Conservation (phyloP, 1,284 basidiomycete genomes). For the Cryptococcus sp. region DNA sequence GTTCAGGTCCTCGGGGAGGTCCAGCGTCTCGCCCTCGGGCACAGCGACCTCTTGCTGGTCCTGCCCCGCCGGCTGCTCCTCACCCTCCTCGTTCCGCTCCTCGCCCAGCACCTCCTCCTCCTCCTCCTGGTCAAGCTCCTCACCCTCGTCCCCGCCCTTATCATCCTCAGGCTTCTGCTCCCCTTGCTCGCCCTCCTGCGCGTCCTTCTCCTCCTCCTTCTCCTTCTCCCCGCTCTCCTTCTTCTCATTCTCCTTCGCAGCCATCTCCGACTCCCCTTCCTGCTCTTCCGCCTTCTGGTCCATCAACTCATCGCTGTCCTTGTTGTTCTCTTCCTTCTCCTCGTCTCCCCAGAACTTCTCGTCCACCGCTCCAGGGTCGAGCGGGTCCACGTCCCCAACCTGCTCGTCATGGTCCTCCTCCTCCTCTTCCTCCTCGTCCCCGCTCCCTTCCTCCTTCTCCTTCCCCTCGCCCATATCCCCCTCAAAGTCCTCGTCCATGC, state of each 20-base stretch:
- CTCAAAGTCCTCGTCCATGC: constrained; percentile 62
- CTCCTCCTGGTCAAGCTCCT: constrained; percentile 26
- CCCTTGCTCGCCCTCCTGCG: constrained; percentile 32
- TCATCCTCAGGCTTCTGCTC: constrained; percentile 45
- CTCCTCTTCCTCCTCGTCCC: constrained; percentile 58
- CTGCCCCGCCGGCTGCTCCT: constrained; percentile 51
- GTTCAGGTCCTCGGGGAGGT: constrained; percentile 79
- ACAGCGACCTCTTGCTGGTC: constrained; percentile 64
- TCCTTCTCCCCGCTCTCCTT: constrained; percentile 44
- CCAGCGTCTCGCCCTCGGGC: constrained; percentile 71
- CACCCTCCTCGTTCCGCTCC: constrained; percentile 47
- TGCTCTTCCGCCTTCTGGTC: constrained; percentile 48
- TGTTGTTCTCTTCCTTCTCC: constrained; percentile 53
- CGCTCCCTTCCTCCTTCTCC: constrained; percentile 59
- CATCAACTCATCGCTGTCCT: constrained; percentile 49
- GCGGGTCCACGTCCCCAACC: constrained; percentile 75
- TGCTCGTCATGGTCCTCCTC: constrained; percentile 71
- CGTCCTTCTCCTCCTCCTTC: constrained; percentile 42
- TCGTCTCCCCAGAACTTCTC: constrained; percentile 97
- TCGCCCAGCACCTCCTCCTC: constrained; percentile 16
- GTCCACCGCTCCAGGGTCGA: constrained; percentile 84
- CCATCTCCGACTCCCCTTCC: constrained; percentile 39
- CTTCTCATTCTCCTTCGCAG: constrained; percentile 45
- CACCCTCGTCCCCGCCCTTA: constrained; percentile 45
- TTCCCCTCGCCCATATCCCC: constrained; percentile 78